Evolutionary conservation across 2,329 filamentous ascomycete species (phyloP), one percentile per base, ranked within the genome.

Genomic region (Phialocephala subalpina): DNA sequence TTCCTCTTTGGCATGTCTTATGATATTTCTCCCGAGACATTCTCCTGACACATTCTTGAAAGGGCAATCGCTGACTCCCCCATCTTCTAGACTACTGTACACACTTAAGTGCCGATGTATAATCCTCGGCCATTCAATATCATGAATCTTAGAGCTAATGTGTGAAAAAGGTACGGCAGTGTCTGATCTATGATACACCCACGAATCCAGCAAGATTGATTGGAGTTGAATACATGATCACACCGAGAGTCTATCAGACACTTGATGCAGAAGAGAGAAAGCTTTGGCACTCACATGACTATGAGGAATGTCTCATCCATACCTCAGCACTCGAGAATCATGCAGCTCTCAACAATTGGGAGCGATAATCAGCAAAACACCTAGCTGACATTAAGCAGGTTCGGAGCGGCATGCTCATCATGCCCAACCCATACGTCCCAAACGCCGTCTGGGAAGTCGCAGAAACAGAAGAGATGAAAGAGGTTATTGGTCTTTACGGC

Each of bases 1-100:
- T n/a, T n/a, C n/a, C n/a, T n/a, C n/a, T n/a, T n/a, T n/a, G n/a
- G n/a, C n/a, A n/a, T n/a, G n/a, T n/a, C n/a, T n/a, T n/a, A n/a
- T n/a, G n/a, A n/a, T n/a, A n/a, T n/a, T n/a, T n/a, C n/a, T n/a
- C n/a, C n/a, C n/a, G n/a, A n/a, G n/a, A n/a, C n/a, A n/a, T n/a
- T n/a, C n/a, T n/a, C n/a, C n/a, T n/a, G n/a, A n/a, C n/a, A n/a
- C n/a, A n/a, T n/a, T n/a, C n/a, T n/a, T n/a, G n/a, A n/a, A n/a
- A n/a, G n/a, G n/a, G n/a, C n/a, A n/a, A n/a, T n/a, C n/a, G n/a
- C n/a, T n/a, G n/a, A n/a, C n/a, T n/a, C n/a, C n/a, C n/a, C n/a
- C n/a, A n/a, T n/a, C n/a, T n/a, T n/a, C n/a, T n/a, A n/a, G n/a
- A 97, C 77, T 97, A 96, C 79, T 97, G 93, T 76, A 86, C 90